Base-by-base conservation (phyloP, 345 rosid species). In the Salix caprea region DNA sequence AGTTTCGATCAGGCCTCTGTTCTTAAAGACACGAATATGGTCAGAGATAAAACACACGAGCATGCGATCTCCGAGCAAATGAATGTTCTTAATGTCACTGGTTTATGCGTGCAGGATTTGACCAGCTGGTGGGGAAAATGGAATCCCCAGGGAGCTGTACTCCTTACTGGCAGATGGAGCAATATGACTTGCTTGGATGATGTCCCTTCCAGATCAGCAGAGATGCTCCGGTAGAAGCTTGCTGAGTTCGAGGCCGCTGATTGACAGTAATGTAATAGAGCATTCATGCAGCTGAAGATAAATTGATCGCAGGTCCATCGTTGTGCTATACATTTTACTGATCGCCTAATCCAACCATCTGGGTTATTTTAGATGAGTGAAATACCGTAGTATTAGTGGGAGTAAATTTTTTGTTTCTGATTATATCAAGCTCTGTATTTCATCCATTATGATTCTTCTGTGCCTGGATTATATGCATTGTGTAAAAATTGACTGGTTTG, bases 41-140 rank as follows among this genome's bases (percentile, higher is more conserved):
- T 14, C 50, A 14, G 50, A 46, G 50, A 14, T 46, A 12, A 4
- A 46, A 4, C 6, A 46, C 13, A 11, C 66, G 30, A 54, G 61
- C 61, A 19, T 26, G 36, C 1, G 4, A 65, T 30, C 21, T 34
- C 3, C n/a, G 4, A 36, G 8, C 36, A 65, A 16, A 1, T 18
- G 4, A 34, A 7, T 18, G 18, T 46, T 24, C 21, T 30, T 16
- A 26, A 30, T 23, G 14, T 15, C 37, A 24, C n/a, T 67, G 5
- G 28, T 67, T 28, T 65, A 21, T 79, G 78, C n/a, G 52, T 81
- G 79, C 85, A 90, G 93, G 84, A 37, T 73, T 87, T 66, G 91
- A 88, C 42, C 85, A 88, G 61, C 70, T 90, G 84, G 73, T 88
- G 66, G 84, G 82, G 50, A 76, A 81, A 74, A 74, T 80, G 19